Conservation (phyloP, 768 basidiomycete genomes). For the Tephrocybe sp. region DNA sequence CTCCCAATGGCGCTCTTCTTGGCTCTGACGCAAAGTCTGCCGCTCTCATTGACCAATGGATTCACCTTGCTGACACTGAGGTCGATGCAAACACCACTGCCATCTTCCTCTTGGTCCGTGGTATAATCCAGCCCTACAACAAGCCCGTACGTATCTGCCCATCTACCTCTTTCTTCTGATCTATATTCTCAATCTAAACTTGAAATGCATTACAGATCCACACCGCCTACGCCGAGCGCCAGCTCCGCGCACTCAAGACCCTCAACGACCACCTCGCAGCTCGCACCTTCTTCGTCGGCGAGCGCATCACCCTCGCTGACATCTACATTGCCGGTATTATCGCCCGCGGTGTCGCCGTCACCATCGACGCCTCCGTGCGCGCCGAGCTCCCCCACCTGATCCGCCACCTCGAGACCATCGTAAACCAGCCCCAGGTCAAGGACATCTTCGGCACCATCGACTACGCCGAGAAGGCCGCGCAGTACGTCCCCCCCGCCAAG, state of each 20-base stretch:
- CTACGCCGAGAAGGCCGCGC: constrained; percentile 67
- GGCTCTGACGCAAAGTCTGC: constrained; percentile 61
- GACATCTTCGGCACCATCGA: constrained; percentile 56
- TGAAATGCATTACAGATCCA: constrained; percentile 45
- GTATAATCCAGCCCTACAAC: constrained; percentile 62
- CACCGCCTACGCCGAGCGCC: constrained; percentile 47
- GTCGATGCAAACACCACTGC: constrained; percentile 38
- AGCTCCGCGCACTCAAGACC: constrained; percentile 56
- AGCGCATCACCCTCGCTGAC: constrained; percentile 94
- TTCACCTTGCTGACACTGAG: constrained; percentile 69
- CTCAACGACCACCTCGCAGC: constrained; percentile 71
- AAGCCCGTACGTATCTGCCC: constrained; percentile 60
- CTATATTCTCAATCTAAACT: not conserved
- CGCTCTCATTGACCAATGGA: constrained; percentile 86
- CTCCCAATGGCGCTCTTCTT: constrained; percentile 77
- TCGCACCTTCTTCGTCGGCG: constrained; percentile 87
- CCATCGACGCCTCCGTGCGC: constrained; percentile 65
- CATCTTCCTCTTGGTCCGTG: constrained; percentile 41
- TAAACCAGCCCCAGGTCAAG: constrained; percentile 77
- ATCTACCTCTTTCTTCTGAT: constrained; percentile 6
- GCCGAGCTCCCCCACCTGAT: constrained; percentile 70
- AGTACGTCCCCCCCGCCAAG: constrained; percentile 74
- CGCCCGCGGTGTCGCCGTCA: constrained; percentile 47
- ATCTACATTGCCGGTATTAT: constrained; percentile 62
- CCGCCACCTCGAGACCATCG: constrained; percentile 83